A percentile compares a stretch with the other conserved stretches of the same genome.
Conservation (phyloP, 352 stramenopile genomes). For the Pythium dissimile region DNA sequence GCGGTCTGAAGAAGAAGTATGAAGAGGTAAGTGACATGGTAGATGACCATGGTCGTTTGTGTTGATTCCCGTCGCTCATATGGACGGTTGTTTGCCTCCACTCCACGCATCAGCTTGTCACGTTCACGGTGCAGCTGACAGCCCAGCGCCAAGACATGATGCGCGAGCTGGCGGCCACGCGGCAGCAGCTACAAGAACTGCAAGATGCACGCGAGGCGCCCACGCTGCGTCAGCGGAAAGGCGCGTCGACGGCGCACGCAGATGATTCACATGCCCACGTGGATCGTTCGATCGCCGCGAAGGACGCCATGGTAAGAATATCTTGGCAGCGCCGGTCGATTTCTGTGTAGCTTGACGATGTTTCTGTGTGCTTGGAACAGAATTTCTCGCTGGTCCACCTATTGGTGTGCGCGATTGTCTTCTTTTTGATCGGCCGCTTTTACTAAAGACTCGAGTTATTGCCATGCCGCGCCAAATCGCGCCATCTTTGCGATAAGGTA, state of each 20-base stretch:
- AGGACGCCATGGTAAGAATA: slow-evolving; percentile 55
- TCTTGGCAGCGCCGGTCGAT: background rate
- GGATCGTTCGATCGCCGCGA: slow-evolving; percentile 30
- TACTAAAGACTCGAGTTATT: slow-evolving; percentile 28
- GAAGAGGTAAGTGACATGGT: slow-evolving; percentile 54
- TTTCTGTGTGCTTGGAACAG: slow-evolving; percentile 23
- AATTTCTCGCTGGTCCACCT: slow-evolving; percentile 80
- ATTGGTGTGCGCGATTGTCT: slow-evolving; percentile 84
- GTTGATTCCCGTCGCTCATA: too few species aligned
- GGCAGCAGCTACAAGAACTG: slow-evolving; percentile 69
- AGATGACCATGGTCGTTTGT: too few species aligned
- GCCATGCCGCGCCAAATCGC: background rate
- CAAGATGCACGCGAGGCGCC: slow-evolving; percentile 48
- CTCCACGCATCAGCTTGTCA: slow-evolving; percentile 52
- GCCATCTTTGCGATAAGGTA: background rate
- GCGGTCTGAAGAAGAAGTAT: slow-evolving; percentile 83
- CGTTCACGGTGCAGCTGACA: slow-evolving; percentile 86
- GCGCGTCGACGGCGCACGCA: slow-evolving; percentile 14
- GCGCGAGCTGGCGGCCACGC: slow-evolving; percentile 67
- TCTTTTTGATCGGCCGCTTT: slow-evolving; percentile 88
- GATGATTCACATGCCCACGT: slow-evolving; percentile 32
- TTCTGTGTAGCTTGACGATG: background rate
- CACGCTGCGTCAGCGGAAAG: slow-evolving; percentile 75
- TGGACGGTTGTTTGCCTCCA: background rate
- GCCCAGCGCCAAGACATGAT: slow-evolving; percentile 83